Evolutionary conservation across 805 yeast species (phyloP).

Genomic region (Ogataea trehalophila): DNA sequence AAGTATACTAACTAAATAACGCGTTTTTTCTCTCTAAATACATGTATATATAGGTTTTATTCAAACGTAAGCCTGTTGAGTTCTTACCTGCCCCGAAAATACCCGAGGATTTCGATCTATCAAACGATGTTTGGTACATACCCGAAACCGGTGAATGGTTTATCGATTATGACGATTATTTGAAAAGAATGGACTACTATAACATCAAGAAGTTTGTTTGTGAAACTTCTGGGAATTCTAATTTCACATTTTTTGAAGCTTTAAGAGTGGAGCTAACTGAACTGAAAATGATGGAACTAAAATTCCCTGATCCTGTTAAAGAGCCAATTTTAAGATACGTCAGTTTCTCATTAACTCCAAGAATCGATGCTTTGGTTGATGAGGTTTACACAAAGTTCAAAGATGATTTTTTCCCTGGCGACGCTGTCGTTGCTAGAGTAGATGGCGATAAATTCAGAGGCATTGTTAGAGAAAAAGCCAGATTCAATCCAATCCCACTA

Average conservation of each 20-base stretch:
- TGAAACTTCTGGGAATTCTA: constrained; percentile 92
- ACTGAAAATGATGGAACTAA: constrained; percentile 60
- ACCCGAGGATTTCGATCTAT: constrained; percentile 48
- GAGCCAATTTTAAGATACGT: constrained; percentile 86
- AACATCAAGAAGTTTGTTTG: constrained; percentile 79
- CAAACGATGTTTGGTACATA: constrained; percentile 72
- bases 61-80: constrained; percentile 66
- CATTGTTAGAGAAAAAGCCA: constrained; percentile 78
- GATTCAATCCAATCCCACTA: constrained; percentile 50
- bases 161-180: constrained; percentile 65
- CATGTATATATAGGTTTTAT: constrained; percentile 51
- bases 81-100: constrained; percentile 52
- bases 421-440: constrained; percentile 58
- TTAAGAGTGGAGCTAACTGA: constrained; percentile 65
- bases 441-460: constrained; percentile 47
- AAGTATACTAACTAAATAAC: constrained; percentile 1
- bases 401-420: constrained; percentile 88
- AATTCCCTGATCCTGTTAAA: constrained; percentile 86
- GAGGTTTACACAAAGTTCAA: constrained; percentile 74
- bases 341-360: constrained; percentile 74
- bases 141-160: constrained; percentile 91
- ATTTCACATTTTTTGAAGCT: constrained; percentile 89
- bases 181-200: constrained; percentile 68
- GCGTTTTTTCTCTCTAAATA: background rate
- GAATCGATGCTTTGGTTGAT: constrained; percentile 86